A percentile compares a stretch with the other conserved stretches of the same genome.
Evolutionary conservation across 2,329 filamentous ascomycete species (phyloP).

Genomic region (Bipolaris gigantea): DNA sequence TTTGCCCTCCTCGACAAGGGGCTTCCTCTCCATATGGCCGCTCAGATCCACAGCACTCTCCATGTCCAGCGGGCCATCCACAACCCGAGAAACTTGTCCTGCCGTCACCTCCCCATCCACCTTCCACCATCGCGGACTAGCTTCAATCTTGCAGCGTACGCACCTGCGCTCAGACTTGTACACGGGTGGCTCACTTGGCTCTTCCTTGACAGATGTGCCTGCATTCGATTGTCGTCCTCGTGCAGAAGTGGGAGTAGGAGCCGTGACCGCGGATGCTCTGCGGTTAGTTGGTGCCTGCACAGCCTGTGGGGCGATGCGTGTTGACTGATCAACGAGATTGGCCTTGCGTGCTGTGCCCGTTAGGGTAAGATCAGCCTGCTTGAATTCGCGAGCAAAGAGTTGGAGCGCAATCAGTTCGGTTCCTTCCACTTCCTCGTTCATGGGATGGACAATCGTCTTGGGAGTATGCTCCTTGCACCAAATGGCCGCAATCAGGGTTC

Average conservation of each 20-base stretch:
- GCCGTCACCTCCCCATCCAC: conserved; percentile 23
- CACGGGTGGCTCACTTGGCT: conserved; percentile 37
- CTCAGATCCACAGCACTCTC: conserved; percentile 28
- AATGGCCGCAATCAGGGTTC: conserved; percentile 79
- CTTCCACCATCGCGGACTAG: conserved; percentile 65
- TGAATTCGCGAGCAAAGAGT: conserved; percentile 84
- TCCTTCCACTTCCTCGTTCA: conserved; percentile 74
- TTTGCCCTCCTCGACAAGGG: conserved; percentile 20
- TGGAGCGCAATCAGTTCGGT: conserved; percentile 79
- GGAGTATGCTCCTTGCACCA: conserved; percentile 87
- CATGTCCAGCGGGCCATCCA: conserved; percentile 25
- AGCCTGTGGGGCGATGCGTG: conserved; percentile 49
- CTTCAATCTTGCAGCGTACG: conserved; percentile 59
- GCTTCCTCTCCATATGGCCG: conserved; percentile 20
- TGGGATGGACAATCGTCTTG: conserved; percentile 73
- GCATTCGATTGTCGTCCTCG: conserved; percentile 41
- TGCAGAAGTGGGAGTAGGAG: conserved; percentile 39
- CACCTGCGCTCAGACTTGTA: conserved; percentile 45
- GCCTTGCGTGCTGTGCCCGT: conserved; percentile 94
- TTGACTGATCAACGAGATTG: conserved; percentile 70
- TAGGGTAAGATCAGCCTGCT: conserved; percentile 87
- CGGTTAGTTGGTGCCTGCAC: conserved; percentile 37
- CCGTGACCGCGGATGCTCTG: conserved; percentile 46
- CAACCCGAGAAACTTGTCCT: conserved; percentile 13
- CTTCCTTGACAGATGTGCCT: conserved; percentile 42